A percentile compares a stretch with the other conserved stretches of the same genome.
These are phyloP conservation scores for Athelia psychrophila DNA, from an alignment of 1,284 basidiomycete species.

Conservation along the genomic window DNA sequence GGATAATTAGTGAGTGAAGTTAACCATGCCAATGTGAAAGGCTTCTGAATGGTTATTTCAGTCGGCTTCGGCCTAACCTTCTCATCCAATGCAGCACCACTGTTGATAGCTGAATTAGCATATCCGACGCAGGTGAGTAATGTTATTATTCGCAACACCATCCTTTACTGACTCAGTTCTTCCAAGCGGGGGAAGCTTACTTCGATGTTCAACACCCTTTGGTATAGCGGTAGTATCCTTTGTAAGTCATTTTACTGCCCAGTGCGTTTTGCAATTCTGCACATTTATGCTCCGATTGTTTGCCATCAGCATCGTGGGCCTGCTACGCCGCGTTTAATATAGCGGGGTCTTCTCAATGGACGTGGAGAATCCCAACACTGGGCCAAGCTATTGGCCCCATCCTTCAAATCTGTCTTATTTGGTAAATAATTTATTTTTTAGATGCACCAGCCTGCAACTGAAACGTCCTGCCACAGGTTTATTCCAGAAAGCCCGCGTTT, in stretches of 20 bases:
- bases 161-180: background rate
- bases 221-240: slow-evolving; percentile 63
- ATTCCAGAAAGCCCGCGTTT: slow-evolving; percentile 71
- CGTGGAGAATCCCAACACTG: slow-evolving; percentile 66
- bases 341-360: slow-evolving; percentile 50
- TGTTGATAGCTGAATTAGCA: slow-evolving; percentile 67
- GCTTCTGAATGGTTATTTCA: slow-evolving; percentile 17
- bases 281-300: no score
- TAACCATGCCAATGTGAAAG: background rate
- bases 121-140: slow-evolving; percentile 63
- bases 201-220: slow-evolving; percentile 58
- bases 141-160: background rate
- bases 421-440: slow-evolving; percentile 28
- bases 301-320: slow-evolving; percentile 37
- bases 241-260: slow-evolving; percentile 32
- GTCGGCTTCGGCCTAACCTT: slow-evolving; percentile 67
- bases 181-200: slow-evolving; percentile 55
- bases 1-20: slow-evolving; percentile 46
- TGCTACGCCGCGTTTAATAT: slow-evolving; percentile 54
- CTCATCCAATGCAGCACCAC: slow-evolving; percentile 57
- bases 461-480: slow-evolving; percentile 35
- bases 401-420: slow-evolving; percentile 51
- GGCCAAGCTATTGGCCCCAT: slow-evolving; percentile 66
- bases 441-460: background rate
- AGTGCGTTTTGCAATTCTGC: no score